A percentile compares a stretch with the other conserved stretches of the same genome.
These are phyloP conservation scores for Suhomyces bokatorum DNA, from an alignment of 1,139 yeast species.

Conservation along the genomic window DNA sequence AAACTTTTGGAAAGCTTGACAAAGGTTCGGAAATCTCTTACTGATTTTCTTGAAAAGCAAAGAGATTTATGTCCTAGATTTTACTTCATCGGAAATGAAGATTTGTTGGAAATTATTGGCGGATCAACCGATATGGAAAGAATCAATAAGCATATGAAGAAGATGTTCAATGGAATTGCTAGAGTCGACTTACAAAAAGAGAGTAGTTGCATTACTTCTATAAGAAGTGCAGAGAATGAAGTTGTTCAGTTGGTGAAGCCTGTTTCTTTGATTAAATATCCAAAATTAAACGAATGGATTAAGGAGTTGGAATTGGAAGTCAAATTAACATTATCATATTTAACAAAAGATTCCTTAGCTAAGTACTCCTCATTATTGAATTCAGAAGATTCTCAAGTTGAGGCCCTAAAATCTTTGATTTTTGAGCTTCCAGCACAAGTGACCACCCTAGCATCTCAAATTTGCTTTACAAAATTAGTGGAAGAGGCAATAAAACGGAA, in stretches of 20 bases:
- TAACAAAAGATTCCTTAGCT: slow-evolving; percentile 17
- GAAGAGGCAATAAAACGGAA: slow-evolving; percentile 30
- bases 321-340: slow-evolving; percentile 45
- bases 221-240: slow-evolving; percentile 70
- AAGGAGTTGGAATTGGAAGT: slow-evolving; percentile 56
- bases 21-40: slow-evolving; percentile 64
- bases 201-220: slow-evolving; percentile 41
- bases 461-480: slow-evolving; percentile 51
- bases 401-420: slow-evolving; percentile 14
- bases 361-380: slow-evolving; percentile 15
- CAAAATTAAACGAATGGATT: slow-evolving; percentile 66
- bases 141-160: slow-evolving; percentile 62
- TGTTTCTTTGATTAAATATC: slow-evolving; percentile 44
- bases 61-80: slow-evolving; percentile 78
- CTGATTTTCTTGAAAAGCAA: slow-evolving; percentile 80
- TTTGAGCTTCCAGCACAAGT: slow-evolving; percentile 57
- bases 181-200: slow-evolving; percentile 43
- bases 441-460: slow-evolving; percentile 55
- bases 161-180: slow-evolving; percentile 71
- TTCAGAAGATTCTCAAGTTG: neutral
- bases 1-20: slow-evolving; percentile 56
- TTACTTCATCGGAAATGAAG: slow-evolving; percentile 89
- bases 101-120: slow-evolving; percentile 80
- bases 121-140: slow-evolving; percentile 57
- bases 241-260: slow-evolving; percentile 43